Percentiles rank a stretch among this genome's conserved stretches.
Evolutionary conservation across 2,329 filamentous ascomycete genomes (phyloP).

Genomic region (Fusarium chaquense): DNA sequence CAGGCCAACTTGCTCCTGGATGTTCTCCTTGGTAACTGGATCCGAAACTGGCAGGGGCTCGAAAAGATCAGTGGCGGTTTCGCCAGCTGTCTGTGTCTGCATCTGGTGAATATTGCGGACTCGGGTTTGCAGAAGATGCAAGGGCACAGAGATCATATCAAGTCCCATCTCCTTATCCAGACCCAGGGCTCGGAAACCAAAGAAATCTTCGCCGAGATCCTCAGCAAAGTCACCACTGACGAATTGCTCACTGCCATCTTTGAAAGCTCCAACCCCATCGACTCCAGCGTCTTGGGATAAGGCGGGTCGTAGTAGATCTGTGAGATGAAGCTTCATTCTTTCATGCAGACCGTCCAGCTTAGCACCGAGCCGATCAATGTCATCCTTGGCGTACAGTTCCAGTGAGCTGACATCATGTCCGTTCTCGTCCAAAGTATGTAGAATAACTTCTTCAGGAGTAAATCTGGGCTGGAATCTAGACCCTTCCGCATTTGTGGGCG

Average conservation of each 20-base stretch:
- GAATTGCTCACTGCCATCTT: constrained; percentile 97
- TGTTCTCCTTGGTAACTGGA: constrained; percentile 81
- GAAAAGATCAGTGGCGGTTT: constrained; percentile 72
- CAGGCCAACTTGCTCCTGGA: constrained; percentile 85
- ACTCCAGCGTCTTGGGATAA: constrained; percentile 78
- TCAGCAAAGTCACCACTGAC: constrained; percentile 97
- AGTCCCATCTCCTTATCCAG: constrained; percentile 91
- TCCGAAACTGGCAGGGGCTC: constrained; percentile 77
- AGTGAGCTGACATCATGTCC: constrained; percentile 85
- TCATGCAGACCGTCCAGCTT: constrained; percentile 91
- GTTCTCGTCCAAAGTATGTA: constrained; percentile 87
- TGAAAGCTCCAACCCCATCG: constrained; percentile 91
- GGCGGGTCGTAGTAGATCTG: constrained; percentile 93
- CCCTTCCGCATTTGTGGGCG: constrained; percentile 56
- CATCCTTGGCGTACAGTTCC: constrained; percentile 90
- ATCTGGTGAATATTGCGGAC: constrained; percentile 88
- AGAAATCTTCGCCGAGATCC: constrained; percentile 98
- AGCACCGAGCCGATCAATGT: constrained; percentile 84
- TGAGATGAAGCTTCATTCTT: constrained; percentile 90
- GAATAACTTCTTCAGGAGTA: constrained; percentile 84
- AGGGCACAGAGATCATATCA: constrained; percentile 87
- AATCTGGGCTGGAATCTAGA: constrained; percentile 72
- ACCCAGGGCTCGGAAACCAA: constrained; percentile 95
- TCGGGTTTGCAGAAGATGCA: constrained; percentile 92
- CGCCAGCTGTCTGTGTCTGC: constrained; percentile 73